Conservation (phyloP, 352 stramenopile species). For the Globisporangium polare region DNA sequence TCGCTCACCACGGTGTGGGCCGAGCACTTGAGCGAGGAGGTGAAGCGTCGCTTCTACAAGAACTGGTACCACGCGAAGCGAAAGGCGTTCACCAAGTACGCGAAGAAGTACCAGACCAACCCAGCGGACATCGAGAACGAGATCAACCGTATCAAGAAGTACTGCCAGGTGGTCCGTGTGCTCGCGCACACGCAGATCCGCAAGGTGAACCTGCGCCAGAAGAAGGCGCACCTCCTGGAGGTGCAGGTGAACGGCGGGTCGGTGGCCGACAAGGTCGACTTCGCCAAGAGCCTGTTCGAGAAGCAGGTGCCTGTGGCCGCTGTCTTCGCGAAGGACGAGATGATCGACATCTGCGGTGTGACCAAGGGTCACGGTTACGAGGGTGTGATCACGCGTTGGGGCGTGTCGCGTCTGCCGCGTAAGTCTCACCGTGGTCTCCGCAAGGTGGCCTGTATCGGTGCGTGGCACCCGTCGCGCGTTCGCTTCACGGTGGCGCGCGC, state of each 20-base stretch:
- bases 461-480: slow-evolving; percentile 99
- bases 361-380: slow-evolving; percentile 99
- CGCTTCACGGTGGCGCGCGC: slow-evolving; percentile 97
- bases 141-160: slow-evolving; percentile 99
- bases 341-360: slow-evolving; percentile 98
- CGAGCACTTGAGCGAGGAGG: slow-evolving; percentile 98
- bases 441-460: slow-evolving; percentile 99
- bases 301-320: slow-evolving; percentile 97
- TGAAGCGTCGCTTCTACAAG: slow-evolving; percentile 99
- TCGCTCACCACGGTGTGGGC: slow-evolving; percentile 99
- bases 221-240: slow-evolving; percentile 99
- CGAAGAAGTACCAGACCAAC: slow-evolving; percentile 98
- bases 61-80: slow-evolving; percentile 99
- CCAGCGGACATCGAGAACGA: slow-evolving; percentile 94
- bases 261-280: slow-evolving; percentile 98
- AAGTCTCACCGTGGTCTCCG: slow-evolving; percentile 99
- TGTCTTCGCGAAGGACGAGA: slow-evolving; percentile 96
- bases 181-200: slow-evolving; percentile 99
- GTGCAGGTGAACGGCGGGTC: slow-evolving; percentile 99
- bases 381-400: slow-evolving; percentile 99
- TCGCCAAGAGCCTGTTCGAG: slow-evolving; percentile 98
- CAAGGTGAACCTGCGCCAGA: slow-evolving; percentile 99
- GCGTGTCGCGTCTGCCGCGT: slow-evolving; percentile 98
- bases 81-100: slow-evolving; percentile 99
- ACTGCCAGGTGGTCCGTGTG: slow-evolving; percentile 99